Evolutionary conservation across 352 stramenopile genomes (phyloP), one percentile per base, ranked within the genome.

Genomic region (Pythium insidiosum): DNA sequence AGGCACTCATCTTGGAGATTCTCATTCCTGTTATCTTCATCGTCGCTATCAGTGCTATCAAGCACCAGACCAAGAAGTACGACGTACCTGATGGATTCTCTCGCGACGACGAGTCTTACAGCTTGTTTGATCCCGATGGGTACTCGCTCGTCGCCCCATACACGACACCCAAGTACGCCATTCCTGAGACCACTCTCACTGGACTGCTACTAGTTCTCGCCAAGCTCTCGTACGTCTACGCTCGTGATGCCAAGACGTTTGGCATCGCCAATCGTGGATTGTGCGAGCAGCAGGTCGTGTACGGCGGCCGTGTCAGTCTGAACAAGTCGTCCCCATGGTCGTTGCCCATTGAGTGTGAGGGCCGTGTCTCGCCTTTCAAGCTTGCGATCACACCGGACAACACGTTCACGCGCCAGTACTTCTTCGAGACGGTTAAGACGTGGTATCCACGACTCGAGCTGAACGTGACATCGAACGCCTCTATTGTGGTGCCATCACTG

Each of bases 21-120:
- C 35, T 86, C 30, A 63, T 73, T 3, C 77, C 77, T 15, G 56
- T 82, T 16, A 23, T 75, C 47, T 83, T 81, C 49, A 66, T 90
- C 28, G 16, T 73, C 19, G 22, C 84, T 33, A 68, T 90, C 40
- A 47, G 74, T 38, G 40, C 59, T 47, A 63, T 90, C 46, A 76
- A 84, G 45, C 54, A 50, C 38, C 42, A 49, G 18, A 79, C 53
- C 24, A 45, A 24, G 15, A 40, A 66, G 19, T 58, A 73, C 37
- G 53, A 53, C 1, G 61, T 75, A 7, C 47, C 58, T 2, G 47
- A 53, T 0, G 70, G 70, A 11, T 83, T 77, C 31, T 61, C 63
- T 9, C 20, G 53, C 11, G 39, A 49, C 24, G 35, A 46, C 19
- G 58, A 37, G 21, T 57, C 52, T 5, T 63, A 62, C 52, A 82